These are phyloP conservation scores for Xerocomus spinulosus DNA, from an alignment of 768 basidiomycete species.

Conservation along the genomic window DNA sequence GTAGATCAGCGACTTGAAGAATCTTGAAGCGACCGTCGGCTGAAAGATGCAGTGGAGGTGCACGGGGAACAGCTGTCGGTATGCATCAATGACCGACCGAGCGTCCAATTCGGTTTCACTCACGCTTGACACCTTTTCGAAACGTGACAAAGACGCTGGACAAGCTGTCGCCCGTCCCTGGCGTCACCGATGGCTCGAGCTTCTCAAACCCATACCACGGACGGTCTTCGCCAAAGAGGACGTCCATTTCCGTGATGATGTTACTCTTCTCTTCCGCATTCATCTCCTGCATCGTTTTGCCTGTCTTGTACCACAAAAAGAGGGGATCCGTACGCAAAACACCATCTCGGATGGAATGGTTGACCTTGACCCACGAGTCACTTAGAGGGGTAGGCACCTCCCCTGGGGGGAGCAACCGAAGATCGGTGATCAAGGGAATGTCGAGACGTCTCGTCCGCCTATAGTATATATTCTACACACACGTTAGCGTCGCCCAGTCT, in stretches of 20 bases:
- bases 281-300: constrained; percentile 62
- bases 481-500: constrained; percentile 1
- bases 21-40: constrained; percentile 82
- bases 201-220: constrained; percentile 87
- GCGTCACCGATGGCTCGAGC: constrained; percentile 55
- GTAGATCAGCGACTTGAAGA: constrained; percentile 88
- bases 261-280: constrained; percentile 49
- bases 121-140: constrained; percentile 72
- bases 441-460: constrained; percentile 81
- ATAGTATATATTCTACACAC: constrained; percentile 63
- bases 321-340: constrained; percentile 51
- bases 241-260: constrained; percentile 88
- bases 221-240: constrained; percentile 78
- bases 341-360: constrained; percentile 61
- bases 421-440: constrained; percentile 70
- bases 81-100: constrained; percentile 1
- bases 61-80: constrained; percentile 61
- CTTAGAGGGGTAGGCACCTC: constrained; percentile 44
- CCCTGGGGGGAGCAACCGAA: constrained; percentile 57
- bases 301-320: constrained; percentile 75
- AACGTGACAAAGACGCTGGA: constrained; percentile 63
- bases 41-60: constrained; percentile 80
- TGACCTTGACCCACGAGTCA: constrained; percentile 61
- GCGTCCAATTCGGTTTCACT: constrained; percentile 20
- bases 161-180: constrained; percentile 34